Evolutionary conservation across 2,329 filamentous ascomycete species (phyloP).

Genomic region (Teratosphaeria zuluensis): DNA sequence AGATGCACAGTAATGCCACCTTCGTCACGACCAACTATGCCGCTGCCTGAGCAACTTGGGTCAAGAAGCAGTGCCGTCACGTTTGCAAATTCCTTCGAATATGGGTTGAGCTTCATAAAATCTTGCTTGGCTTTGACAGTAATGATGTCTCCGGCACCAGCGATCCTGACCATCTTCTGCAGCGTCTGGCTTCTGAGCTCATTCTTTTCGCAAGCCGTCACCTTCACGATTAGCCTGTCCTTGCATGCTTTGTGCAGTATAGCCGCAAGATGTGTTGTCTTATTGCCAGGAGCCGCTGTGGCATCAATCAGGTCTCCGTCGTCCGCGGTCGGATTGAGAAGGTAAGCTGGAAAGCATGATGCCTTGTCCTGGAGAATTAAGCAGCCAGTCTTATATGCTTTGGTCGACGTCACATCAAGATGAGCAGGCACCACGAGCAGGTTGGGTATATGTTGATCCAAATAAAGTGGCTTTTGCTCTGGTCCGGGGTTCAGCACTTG

Average conservation of each 20-base stretch:
- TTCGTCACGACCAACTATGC: slow-evolving; percentile 82
- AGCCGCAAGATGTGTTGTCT: slow-evolving; percentile 86
- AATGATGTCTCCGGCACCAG: slow-evolving; percentile 59
- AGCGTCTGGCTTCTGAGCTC: slow-evolving; percentile 61
- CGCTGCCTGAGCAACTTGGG: slow-evolving; percentile 90
- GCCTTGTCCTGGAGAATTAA: slow-evolving; percentile 95
- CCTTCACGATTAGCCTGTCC: slow-evolving; percentile 29
- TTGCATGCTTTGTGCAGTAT: slow-evolving; percentile 43
- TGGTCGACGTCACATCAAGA: slow-evolving; percentile 60
- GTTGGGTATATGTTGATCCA: slow-evolving; percentile 77
- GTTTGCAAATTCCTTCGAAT: slow-evolving; percentile 49
- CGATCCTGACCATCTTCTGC: slow-evolving; percentile 71
- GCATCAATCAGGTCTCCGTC: slow-evolving; percentile 80
- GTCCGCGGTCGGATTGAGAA: slow-evolving; percentile 58
- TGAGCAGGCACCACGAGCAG: slow-evolving; percentile 68
- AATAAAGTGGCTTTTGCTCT: slow-evolving; percentile 45
- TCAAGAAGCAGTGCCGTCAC: slow-evolving; percentile 81
- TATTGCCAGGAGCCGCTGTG: slow-evolving; percentile 92
- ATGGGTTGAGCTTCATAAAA: slow-evolving; percentile 67
- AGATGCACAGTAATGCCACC: slow-evolving; percentile 56
- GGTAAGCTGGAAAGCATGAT: slow-evolving; percentile 88
- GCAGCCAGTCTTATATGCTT: slow-evolving; percentile 64
- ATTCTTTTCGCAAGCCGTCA: slow-evolving; percentile 78
- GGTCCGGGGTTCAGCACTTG: slow-evolving; percentile 7
- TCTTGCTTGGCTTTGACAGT: slow-evolving; percentile 65